Evolutionary conservation across 2,329 filamentous ascomycete genomes (phyloP).

Genomic region (Botrytis byssoidea): DNA sequence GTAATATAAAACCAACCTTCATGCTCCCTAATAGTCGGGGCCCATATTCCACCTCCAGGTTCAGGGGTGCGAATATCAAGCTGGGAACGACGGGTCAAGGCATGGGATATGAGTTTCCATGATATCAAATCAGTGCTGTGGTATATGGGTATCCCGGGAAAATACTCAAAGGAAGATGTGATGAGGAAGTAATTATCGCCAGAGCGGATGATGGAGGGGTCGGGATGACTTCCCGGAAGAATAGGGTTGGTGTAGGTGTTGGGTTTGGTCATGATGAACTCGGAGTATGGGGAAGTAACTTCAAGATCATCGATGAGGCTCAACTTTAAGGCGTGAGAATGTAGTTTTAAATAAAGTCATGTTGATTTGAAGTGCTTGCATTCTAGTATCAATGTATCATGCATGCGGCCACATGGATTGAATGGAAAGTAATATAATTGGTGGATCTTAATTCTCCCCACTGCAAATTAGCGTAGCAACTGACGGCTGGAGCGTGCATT

Average conservation of each 20-base stretch:
- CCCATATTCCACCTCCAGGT: constrained; percentile 47
- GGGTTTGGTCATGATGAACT: constrained; percentile 14
- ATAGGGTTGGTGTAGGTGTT: constrained; percentile 45
- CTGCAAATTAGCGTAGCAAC: neutral
- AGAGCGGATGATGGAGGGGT: constrained; percentile 35
- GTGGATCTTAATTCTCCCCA: constrained; percentile 11
- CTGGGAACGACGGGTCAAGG: constrained; percentile 41
- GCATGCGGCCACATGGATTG: neutral
- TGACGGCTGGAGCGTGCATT: neutral
- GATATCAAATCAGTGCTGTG: constrained; percentile 46
- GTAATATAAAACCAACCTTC: constrained; percentile 49
- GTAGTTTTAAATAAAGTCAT: neutral
- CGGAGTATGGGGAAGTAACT: neutral
- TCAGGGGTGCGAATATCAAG: constrained; percentile 41
- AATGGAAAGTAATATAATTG: neutral
- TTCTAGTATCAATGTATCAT: neutral
- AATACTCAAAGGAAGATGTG: constrained; percentile 19
- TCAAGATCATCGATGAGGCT: neutral
- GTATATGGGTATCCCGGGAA: constrained; percentile 13
- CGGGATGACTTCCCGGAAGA: constrained; percentile 45
- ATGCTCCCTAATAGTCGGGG: constrained; percentile 47
- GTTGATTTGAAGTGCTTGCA: neutral
- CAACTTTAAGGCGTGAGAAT: neutral
- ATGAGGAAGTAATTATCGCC: constrained; percentile 13
- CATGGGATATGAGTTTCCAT: constrained; percentile 48